These are phyloP conservation scores for Hypoxylon lenormandii DNA, from an alignment of 495 filamentous ascomycete species.

Conservation along the genomic window DNA sequence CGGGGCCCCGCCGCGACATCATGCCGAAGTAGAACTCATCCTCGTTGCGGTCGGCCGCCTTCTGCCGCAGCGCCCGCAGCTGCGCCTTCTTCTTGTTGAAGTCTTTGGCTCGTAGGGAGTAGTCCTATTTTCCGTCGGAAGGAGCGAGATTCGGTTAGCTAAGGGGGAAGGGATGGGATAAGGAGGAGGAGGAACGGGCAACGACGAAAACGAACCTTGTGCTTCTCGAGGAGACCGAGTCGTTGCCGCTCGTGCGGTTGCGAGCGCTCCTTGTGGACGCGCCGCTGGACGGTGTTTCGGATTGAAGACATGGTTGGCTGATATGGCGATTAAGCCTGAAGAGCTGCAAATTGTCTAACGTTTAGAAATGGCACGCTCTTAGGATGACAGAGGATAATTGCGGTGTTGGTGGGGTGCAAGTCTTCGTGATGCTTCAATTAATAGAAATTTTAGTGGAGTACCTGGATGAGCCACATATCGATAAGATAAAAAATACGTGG, in stretches of 20 bases:
- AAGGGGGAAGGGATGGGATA: constrained; percentile 45
- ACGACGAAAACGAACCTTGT: constrained; percentile 69
- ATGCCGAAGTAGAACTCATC: constrained; percentile 93
- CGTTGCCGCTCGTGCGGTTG: constrained; percentile 84
- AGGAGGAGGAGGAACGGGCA: neutral
- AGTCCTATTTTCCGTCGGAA: constrained; percentile 79
- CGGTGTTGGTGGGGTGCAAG: constrained; percentile 6
- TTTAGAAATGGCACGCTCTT: neutral
- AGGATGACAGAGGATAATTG: constrained; percentile 4
- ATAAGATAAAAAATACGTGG: neutral
- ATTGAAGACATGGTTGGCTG: constrained; percentile 76
- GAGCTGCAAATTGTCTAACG: neutral
- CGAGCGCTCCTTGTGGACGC: constrained; percentile 82
- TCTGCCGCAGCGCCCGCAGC: constrained; percentile 79
- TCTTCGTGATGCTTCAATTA: neutral
- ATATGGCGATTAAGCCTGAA: neutral
- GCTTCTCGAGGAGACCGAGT: constrained; percentile 89
- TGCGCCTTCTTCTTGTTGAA: constrained; percentile 86
- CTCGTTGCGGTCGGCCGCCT: constrained; percentile 87
- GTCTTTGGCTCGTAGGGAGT: constrained; percentile 88
- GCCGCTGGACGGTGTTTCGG: constrained; percentile 79
- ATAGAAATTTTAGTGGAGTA: constrained; percentile 28
- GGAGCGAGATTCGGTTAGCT: neutral
- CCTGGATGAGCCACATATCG: neutral
- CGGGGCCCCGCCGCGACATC: constrained; percentile 69